phyloP scores from a whole-genome alignment of 768 basidiomycete species.

The Leccinellum rugosiceps region DNA sequence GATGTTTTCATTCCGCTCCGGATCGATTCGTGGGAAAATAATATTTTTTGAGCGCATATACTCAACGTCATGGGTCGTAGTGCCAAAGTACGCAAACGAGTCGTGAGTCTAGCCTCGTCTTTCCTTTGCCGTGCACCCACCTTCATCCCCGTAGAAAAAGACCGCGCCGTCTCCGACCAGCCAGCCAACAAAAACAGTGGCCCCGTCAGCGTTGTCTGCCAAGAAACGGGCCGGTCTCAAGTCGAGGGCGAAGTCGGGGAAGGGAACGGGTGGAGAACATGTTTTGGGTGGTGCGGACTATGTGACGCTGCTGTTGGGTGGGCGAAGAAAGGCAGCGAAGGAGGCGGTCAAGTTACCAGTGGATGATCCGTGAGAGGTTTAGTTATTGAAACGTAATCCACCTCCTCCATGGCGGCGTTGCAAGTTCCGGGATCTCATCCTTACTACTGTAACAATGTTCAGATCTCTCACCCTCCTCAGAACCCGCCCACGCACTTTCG shows the following conservation, averaged over 20 bases:
- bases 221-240: conserved; percentile 30
- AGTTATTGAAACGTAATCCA: conserved; percentile 10
- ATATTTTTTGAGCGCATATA: neutral
- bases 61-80: conserved; percentile 32
- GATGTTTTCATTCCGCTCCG: conserved; percentile 13
- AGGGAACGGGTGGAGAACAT: conserved; percentile 28
- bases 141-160: conserved; percentile 25
- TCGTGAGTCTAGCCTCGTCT: conserved; percentile 20
- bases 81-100: conserved; percentile 35
- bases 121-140: neutral
- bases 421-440: conserved; percentile 20
- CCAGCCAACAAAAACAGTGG: conserved; percentile 4
- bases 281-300: conserved; percentile 78
- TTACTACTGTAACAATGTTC: conserved; percentile 12
- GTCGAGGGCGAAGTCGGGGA: conserved; percentile 12
- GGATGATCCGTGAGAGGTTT: neutral
- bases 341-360: conserved; percentile 63
- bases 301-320: conserved; percentile 65
- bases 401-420: neutral
- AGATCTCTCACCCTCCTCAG: neutral
- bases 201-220: conserved; percentile 11
- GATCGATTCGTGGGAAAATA: conserved; percentile 32
- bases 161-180: neutral
- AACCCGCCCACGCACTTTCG: conserved; percentile 14
- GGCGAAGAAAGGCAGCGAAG: conserved; percentile 61